Conservation (phyloP, 2,329 filamentous ascomycete genomes). For the Neofusicoccum cordaticola region DNA sequence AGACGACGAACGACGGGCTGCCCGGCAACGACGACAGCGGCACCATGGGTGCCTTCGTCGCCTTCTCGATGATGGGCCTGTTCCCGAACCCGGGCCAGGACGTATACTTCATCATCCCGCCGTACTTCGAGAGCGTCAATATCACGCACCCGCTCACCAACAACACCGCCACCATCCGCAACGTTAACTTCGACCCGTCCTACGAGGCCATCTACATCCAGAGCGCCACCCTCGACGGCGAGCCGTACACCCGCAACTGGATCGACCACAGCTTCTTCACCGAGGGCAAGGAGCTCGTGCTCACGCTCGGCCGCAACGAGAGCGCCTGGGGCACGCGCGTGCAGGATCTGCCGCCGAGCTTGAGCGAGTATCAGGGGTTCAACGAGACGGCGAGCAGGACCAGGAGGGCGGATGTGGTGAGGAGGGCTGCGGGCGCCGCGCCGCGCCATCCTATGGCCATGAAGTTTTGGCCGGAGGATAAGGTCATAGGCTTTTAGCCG, state of each 20-base stretch:
- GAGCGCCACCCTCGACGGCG: slow-evolving; percentile 39
- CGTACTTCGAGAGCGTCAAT: slow-evolving; percentile 37
- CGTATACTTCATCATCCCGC: slow-evolving; percentile 40
- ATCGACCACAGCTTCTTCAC: slow-evolving; percentile 42
- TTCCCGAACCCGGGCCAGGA: slow-evolving; percentile 40
- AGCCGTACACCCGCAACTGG: slow-evolving; percentile 42
- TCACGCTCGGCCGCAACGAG: slow-evolving; percentile 40
- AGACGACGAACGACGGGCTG: slow-evolving; percentile 34
- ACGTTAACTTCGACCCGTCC: slow-evolving; percentile 38
- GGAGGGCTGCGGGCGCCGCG: not conserved
- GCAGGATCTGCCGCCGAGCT: slow-evolving; percentile 43
- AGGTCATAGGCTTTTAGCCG: not conserved
- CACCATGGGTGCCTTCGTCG: slow-evolving; percentile 43
- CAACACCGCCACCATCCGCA: slow-evolving; percentile 38
- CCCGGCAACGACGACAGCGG: slow-evolving; percentile 44
- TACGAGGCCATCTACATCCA: slow-evolving; percentile 44
- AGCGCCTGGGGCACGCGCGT: slow-evolving; percentile 42
- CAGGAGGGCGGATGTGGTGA: not conserved
- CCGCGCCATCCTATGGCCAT: not conserved
- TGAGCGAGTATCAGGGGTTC: slow-evolving; percentile 22
- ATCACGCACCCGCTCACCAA: slow-evolving; percentile 37
- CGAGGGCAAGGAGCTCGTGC: slow-evolving; percentile 41
- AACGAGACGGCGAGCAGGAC: slow-evolving; percentile 20
- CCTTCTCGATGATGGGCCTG: slow-evolving; percentile 41
- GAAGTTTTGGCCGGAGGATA: not conserved